Evolutionary conservation across 2,329 filamentous ascomycete genomes (phyloP).

Genomic region (Stagonosporopsis rhizophila): DNA sequence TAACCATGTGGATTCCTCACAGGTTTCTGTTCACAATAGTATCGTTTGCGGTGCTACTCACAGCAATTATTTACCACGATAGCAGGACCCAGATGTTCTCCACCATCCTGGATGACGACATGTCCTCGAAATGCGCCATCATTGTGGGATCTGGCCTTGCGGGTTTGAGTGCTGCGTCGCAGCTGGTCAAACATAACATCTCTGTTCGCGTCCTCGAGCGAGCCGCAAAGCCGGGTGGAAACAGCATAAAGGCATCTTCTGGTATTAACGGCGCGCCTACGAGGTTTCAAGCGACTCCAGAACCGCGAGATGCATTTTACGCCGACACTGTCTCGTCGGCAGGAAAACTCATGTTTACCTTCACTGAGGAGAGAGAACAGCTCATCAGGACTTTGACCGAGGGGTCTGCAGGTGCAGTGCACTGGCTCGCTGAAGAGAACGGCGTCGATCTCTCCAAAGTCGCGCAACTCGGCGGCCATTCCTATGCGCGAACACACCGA

Average conservation of each 20-base stretch:
- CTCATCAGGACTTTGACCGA: constrained; percentile 60
- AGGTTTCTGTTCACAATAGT: neutral
- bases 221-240: constrained; percentile 66
- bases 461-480: constrained; percentile 67
- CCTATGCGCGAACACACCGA: constrained; percentile 63
- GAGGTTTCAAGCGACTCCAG: constrained; percentile 58
- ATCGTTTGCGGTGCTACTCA: neutral
- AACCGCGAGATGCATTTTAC: constrained; percentile 55
- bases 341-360: constrained; percentile 50
- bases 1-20: constrained; percentile 2
- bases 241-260: constrained; percentile 71
- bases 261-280: constrained; percentile 71
- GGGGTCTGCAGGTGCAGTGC: constrained; percentile 58
- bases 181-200: constrained; percentile 61
- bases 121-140: constrained; percentile 53
- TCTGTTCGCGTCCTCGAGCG: constrained; percentile 67
- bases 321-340: constrained; percentile 66
- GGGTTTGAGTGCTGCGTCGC: constrained; percentile 65
- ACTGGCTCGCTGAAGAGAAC: constrained; percentile 65
- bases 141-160: constrained; percentile 71
- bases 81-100: constrained; percentile 6
- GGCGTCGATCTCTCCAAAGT: constrained; percentile 67
- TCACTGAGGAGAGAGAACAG: constrained; percentile 44
- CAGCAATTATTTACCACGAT: neutral
- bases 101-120: constrained; percentile 12